Base-by-base conservation (phyloP, 2,329 filamentous ascomycete genomes). In the Ascochyta clinopodiicola region DNA sequence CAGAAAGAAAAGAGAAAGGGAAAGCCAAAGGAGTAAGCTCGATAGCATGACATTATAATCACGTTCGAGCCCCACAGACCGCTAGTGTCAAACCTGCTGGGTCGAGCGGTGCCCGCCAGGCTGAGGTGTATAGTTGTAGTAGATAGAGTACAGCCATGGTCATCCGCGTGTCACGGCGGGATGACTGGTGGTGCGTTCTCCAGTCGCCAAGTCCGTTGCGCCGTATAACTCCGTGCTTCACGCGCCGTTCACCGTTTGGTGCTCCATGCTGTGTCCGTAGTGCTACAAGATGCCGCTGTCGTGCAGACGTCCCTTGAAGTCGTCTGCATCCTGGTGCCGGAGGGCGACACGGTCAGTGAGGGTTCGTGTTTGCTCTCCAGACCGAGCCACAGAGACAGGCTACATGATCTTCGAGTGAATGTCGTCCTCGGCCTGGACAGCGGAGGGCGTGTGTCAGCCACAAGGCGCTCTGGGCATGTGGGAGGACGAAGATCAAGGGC, bases 341-440 rank as follows among this genome's bases (percentile, higher is more conserved):
- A 48, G 48, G 62, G 43, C 51, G 61, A 61, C 55, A 62, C 54
- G 57, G 62, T 73, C 64, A 73, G 73, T 70, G 60, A 63, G 55
- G 35, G 44, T 59, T 62, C 61, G 50, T 45, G 56, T 51, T 37
- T 46, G 58, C 50, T 49, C 52, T 58, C 55, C 61, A 54, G 46
- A 57, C 47, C 51, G 61, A 47, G 51, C 48, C 45, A 46, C 51
- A 42, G 37, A 52, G 56, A 60, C 58, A 51, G 47, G 39, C 60
- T 74, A 93, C 89, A 93, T 92, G 80, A 96, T 91, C 80, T 91
- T 94, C 70, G 90, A 92, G 77, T 93, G 87, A 80, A 81, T 79
- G 70, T 93, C 90, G 81, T 93, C 90, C 82, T 94, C 90, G 79
- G 92, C 89, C 90, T 94, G 86, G 77, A 75, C 72, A 64, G 47